Conservation (phyloP, 805 yeast genomes). For the Candida yuanshanica region DNA sequence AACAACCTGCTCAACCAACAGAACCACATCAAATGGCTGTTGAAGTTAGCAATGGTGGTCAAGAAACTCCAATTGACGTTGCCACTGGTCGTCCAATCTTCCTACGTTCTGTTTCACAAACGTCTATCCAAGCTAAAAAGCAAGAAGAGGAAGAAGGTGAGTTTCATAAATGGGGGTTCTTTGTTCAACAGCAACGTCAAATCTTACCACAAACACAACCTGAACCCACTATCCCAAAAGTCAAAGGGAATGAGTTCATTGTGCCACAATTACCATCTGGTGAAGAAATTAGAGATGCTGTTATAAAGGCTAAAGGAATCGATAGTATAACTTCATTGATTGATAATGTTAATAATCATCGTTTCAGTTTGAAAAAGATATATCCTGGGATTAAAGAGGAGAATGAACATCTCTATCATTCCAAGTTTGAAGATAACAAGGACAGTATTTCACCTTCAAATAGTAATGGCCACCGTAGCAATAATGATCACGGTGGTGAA, state of each 20-base stretch:
- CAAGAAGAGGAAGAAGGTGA: constrained; percentile 93
- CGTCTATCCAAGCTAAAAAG: constrained; percentile 60
- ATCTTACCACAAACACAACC: constrained; percentile 15
- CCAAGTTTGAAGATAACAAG: constrained; percentile 5
- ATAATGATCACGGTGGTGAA: not conserved
- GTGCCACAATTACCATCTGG: constrained; percentile 40
- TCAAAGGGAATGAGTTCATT: constrained; percentile 6
- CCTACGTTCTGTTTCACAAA: constrained; percentile 57
- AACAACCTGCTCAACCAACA: constrained; percentile 5
- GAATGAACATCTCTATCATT: not conserved
- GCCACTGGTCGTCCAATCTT: constrained; percentile 69
- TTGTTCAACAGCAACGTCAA: constrained; percentile 56
- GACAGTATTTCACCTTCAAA: not conserved
- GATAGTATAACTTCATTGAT: constrained; percentile 64
- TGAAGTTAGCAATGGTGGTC: constrained; percentile 51
- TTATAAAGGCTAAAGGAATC: constrained; percentile 71
- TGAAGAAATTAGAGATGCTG: constrained; percentile 43
- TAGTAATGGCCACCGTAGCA: too few relatives aligned
- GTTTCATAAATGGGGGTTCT: constrained; percentile 80
- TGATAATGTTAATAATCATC: constrained; percentile 53
- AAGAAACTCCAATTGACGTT: constrained; percentile 52
- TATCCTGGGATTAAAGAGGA: constrained; percentile 27
- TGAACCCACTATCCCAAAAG: not conserved
- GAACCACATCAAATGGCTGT: constrained; percentile 67
- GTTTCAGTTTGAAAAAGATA: constrained; percentile 45